Percentiles rank a stretch among this genome's conserved stretches.
Evolutionary conservation across 2,329 filamentous ascomycete species (phyloP).

Genomic region (Pseudogymnoascus sp.): DNA sequence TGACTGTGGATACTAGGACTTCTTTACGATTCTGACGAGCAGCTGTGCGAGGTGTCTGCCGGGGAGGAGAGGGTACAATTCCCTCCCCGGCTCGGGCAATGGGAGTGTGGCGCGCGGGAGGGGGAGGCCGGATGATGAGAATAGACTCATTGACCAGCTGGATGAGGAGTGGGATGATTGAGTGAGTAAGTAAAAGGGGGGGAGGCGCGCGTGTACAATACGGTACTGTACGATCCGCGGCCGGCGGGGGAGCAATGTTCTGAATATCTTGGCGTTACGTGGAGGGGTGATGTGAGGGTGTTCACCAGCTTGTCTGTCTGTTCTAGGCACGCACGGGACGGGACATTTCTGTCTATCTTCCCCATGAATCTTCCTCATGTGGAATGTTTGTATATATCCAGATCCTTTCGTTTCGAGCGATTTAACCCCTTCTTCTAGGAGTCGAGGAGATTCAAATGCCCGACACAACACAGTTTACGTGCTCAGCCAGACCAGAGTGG

Average conservation of each 20-base stretch:
- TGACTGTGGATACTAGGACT: slow-evolving; percentile 7
- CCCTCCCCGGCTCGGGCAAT: slow-evolving; percentile 26
- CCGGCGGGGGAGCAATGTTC: background rate
- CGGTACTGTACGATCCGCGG: background rate
- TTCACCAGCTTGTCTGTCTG: background rate
- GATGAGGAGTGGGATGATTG: slow-evolving; percentile 95
- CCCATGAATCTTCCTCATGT: background rate
- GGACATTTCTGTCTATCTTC: background rate
- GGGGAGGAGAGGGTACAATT: background rate
- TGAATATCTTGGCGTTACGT: background rate
- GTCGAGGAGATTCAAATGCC: too few relatives aligned
- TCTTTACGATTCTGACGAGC: background rate
- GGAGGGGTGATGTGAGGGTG: background rate
- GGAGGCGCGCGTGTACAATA: background rate
- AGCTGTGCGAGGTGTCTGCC: background rate
- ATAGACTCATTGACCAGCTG: slow-evolving; percentile 86
- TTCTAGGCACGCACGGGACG: background rate
- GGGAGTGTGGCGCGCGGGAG: slow-evolving; percentile 32
- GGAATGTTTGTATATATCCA: background rate
- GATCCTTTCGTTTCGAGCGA: background rate
- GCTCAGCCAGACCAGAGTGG: background rate
- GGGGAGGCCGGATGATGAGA: slow-evolving; percentile 62
- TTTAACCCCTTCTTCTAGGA: too few relatives aligned
- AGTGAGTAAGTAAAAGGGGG: slow-evolving; percentile 12
- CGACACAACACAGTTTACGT: background rate